Evolutionary conservation across 352 stramenopile genomes (phyloP).

Genomic region (Saprolegnia parasitica): DNA sequence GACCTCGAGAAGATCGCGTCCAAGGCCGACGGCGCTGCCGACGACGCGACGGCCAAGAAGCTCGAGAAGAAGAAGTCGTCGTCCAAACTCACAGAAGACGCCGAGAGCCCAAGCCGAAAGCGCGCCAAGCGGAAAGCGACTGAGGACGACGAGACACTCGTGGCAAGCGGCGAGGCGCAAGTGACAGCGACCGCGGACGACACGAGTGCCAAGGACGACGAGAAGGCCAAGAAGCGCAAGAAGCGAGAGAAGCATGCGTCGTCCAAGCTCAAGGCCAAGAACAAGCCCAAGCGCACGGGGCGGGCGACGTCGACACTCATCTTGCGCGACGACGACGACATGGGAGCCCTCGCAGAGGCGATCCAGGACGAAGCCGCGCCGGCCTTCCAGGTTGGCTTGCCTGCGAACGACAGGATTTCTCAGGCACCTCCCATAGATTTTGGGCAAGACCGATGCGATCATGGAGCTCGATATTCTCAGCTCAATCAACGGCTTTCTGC

Average conservation of each 20-base stretch:
- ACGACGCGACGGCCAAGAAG: slow-evolving; percentile 30
- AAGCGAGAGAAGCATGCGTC: slow-evolving; percentile 43
- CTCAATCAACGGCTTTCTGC: slow-evolving; percentile 80
- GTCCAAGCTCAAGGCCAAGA: slow-evolving; percentile 38
- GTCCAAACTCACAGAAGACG: neutral
- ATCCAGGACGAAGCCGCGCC: slow-evolving; percentile 61
- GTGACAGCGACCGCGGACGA: slow-evolving; percentile 31
- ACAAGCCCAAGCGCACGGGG: slow-evolving; percentile 42
- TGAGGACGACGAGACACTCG: neutral
- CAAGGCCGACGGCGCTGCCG: slow-evolving; percentile 13
- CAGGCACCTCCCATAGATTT: slow-evolving; percentile 28
- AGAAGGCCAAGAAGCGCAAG: slow-evolving; percentile 34
- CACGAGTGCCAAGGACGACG: neutral
- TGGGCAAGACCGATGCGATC: slow-evolving; percentile 71
- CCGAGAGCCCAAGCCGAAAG: neutral
- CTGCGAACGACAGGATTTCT: neutral
- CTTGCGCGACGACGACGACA: slow-evolving; percentile 79
- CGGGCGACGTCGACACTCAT: slow-evolving; percentile 42
- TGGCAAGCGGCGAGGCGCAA: slow-evolving; percentile 10
- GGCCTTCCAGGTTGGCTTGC: slow-evolving; percentile 38
- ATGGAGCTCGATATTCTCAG: slow-evolving; percentile 78
- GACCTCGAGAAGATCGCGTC: slow-evolving; percentile 29
- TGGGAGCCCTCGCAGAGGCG: slow-evolving; percentile 32
- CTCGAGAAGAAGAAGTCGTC: neutral
- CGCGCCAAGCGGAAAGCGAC: slow-evolving; percentile 1